Evolutionary conservation across 169 alveolate species (phyloP).

Genomic region (Cryptosporidium sp.): DNA sequence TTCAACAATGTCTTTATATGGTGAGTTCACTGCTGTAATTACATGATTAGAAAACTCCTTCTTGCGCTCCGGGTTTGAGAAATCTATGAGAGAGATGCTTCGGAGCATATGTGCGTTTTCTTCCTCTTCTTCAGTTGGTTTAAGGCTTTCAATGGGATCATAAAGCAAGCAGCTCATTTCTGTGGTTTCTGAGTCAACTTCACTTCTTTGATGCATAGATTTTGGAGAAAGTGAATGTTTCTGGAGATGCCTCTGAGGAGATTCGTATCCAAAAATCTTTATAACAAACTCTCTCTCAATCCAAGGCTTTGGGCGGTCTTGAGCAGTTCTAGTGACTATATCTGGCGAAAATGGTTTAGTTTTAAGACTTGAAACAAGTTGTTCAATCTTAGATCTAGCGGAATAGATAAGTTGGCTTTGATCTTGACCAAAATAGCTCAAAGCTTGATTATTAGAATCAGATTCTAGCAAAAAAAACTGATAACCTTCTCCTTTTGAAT

Average conservation of each 20-base stretch:
- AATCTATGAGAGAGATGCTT: constrained; percentile 48
- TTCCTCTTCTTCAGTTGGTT: neutral
- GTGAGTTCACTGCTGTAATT: constrained; percentile 39
- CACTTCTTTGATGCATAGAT: neutral
- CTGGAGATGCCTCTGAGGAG: neutral
- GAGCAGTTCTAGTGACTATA: constrained; percentile 14
- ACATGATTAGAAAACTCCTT: neutral
- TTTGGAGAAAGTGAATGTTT: constrained; percentile 7
- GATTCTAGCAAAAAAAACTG: constrained; percentile 6
- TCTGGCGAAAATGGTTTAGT: constrained; percentile 24
- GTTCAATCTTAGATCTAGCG: constrained; percentile 7
- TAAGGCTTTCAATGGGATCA: neutral
- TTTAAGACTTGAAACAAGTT: constrained; percentile 10
- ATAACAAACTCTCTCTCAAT: constrained; percentile 50
- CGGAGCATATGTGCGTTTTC: constrained; percentile 38
- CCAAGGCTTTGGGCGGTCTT: constrained; percentile 37
- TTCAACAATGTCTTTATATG: constrained; percentile 60
- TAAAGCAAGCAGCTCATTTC: neutral
- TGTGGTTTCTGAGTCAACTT: neutral
- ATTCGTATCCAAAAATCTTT: constrained; percentile 23
- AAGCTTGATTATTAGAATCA: neutral
- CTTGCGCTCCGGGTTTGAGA: constrained; percentile 59
- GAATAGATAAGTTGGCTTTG: constrained; percentile 15
- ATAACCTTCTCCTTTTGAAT: constrained; percentile 11
- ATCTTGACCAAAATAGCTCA: neutral